These are phyloP conservation scores for Spencermartinsiella europaea DNA, from an alignment of 805 yeast genomes.

Conservation along the genomic window DNA sequence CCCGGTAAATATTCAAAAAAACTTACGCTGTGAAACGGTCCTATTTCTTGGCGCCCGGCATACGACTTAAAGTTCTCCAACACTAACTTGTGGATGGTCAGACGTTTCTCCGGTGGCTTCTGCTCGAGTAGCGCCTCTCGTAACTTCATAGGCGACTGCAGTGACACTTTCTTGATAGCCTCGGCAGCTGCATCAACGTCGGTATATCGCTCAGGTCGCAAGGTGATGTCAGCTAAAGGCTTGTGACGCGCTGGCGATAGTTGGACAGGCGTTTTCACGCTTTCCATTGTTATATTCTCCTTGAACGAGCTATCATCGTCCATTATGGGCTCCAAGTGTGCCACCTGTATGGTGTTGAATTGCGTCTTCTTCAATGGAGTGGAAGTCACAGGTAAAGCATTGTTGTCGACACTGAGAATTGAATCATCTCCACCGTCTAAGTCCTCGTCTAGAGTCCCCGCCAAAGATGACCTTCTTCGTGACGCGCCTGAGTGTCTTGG, in stretches of 20 bases:
- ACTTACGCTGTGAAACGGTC: constrained; percentile 69
- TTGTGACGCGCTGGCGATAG: not conserved
- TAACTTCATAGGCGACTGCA: not conserved
- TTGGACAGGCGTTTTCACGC: not conserved
- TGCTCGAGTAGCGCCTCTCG: constrained; percentile 1
- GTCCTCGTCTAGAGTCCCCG: constrained; percentile 1
- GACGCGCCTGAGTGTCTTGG: not conserved
- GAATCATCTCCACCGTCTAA: constrained; percentile 4
- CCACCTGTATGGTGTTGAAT: constrained; percentile 11
- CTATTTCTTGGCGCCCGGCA: constrained; percentile 88
- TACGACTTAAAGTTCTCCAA: constrained; percentile 89
- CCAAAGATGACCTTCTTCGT: not conserved
- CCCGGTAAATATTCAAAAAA: not conserved
- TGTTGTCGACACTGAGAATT: not conserved
- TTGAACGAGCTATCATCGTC: constrained; percentile 14
- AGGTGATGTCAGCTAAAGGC: constrained; percentile 9
- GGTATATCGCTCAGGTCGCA: not conserved
- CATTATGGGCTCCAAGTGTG: constrained; percentile 17
- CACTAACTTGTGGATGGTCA: constrained; percentile 70
- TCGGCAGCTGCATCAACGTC: constrained; percentile 4
- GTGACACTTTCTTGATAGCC: constrained; percentile 2
- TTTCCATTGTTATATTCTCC: constrained; percentile 5
- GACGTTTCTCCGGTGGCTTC: constrained; percentile 35
- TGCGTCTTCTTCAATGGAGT: constrained; percentile 11
- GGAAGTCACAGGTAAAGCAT: constrained; percentile 8